Evolutionary conservation across 257 asterid species (phyloP), one percentile per base, ranked within the genome.

Genomic region (Anisodus acutangulus): DNA sequence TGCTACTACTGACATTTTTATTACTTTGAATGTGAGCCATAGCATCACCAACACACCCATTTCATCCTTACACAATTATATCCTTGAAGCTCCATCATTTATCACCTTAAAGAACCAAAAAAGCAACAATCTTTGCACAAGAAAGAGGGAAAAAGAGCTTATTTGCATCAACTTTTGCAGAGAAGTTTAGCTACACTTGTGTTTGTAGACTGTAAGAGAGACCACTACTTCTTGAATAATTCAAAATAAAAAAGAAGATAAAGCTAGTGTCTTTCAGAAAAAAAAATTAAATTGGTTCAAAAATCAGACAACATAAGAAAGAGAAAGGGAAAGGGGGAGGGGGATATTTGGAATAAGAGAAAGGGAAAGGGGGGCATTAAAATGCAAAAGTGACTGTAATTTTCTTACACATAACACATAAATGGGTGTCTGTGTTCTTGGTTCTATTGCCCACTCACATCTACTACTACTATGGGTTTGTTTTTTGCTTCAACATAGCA

Each of bases 11-110:
- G 83, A 79, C 79, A 82, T 80, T 87, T 39, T 49, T 87, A 85
- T 83, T 90, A 85, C 87, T 86, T 39, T 88, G 92, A 85, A 89
- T 92, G 82, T 92, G 94, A 93, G 98, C 98, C 98, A 95, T 95
- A 82, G 53, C 67, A 82, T 82, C 31, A 53, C 76, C 66, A 31
- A 68, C 60, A 37, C 45, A 51, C 45, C 64, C 69, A 13, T 49
- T 82, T 26, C 79, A 49, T 82, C 62, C 49, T 41, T 49, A 49
- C 17, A 26, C 43, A 37, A 6, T 22, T 22, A 79, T 39, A 16
- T 54, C 57, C 80, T 72, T 55, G 9, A 43, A 69, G 5, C 64
- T 69, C 71, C 83, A 84, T 74, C 86, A 83, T 78, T 76, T 69
- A 82, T 76, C 64, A 82, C 79, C 10, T 81, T 35, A 79, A 85